These are phyloP conservation scores for Geotrichum histeridarum DNA, from an alignment of 1,139 yeast genomes.

Conservation along the genomic window DNA sequence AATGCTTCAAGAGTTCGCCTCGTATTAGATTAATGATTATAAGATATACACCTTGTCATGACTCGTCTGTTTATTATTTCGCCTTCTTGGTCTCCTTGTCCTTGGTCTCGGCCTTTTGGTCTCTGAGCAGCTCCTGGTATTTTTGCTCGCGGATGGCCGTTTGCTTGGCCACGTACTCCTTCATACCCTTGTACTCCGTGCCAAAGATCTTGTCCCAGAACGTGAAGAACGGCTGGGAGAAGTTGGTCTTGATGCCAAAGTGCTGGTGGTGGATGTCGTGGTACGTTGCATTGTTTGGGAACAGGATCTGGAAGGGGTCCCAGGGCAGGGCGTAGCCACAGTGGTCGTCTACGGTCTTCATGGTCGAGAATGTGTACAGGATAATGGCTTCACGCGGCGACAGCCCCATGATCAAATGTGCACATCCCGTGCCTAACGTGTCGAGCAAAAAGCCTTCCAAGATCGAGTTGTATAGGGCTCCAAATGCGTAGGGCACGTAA, in stretches of 20 bases:
- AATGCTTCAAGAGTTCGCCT: too few relatives aligned
- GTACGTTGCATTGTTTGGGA: constrained; percentile 92
- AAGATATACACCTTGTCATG: neutral
- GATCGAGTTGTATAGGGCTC: constrained; percentile 91
- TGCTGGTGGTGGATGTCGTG: constrained; percentile 97
- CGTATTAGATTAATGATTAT: too few relatives aligned
- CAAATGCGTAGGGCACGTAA: constrained; percentile 94
- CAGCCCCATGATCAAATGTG: constrained; percentile 57
- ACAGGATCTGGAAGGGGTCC: constrained; percentile 80
- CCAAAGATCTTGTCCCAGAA: constrained; percentile 77
- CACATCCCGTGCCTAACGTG: constrained; percentile 86
- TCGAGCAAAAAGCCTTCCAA: constrained; percentile 89
- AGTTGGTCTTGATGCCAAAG: constrained; percentile 90
- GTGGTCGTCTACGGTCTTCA: constrained; percentile 97
- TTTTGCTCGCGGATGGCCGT: constrained; percentile 30
- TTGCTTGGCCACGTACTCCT: constrained; percentile 35
- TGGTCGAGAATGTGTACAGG: constrained; percentile 78
- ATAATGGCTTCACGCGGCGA: constrained; percentile 71
- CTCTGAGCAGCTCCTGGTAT: constrained; percentile 17
- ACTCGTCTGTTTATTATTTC: neutral
- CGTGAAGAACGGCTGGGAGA: constrained; percentile 91
- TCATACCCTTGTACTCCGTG: constrained; percentile 60
- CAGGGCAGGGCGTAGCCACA: constrained; percentile 91
- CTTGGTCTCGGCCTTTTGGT: neutral
- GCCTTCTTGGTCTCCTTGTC: constrained; percentile 3